A percentile compares a stretch with the other conserved stretches of the same genome.
phyloP scores from a whole-genome alignment of 306 rosid species.

The Echinosophora koreensis region DNA sequence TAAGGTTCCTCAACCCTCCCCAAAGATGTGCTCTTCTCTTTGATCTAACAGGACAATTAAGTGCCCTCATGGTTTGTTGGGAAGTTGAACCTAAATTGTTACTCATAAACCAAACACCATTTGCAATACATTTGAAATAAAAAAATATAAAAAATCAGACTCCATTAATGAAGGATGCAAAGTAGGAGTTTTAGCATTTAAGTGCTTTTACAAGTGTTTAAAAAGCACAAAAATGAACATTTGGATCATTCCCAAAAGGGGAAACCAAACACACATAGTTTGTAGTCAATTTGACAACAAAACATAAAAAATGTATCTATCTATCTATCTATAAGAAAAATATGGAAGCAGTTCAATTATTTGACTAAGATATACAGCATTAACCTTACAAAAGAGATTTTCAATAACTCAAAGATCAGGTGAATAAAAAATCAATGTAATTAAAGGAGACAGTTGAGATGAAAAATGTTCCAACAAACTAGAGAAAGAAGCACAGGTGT shows the following conservation, averaged over 20 bases:
- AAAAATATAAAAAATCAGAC: neutral
- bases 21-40: neutral
- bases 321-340: neutral
- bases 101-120: neutral
- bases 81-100: neutral
- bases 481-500: conserved; percentile 30
- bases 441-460: conserved; percentile 1
- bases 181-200: neutral
- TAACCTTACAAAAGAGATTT: conserved; percentile 16
- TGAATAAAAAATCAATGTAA: neutral
- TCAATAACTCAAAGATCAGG: neutral
- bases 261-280: neutral
- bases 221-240: neutral
- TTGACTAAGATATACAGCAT: conserved; percentile 26
- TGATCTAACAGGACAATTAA: neutral
- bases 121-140: neutral
- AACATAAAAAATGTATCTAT: neutral
- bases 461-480: conserved; percentile 21
- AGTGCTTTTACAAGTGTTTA: neutral
- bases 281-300: neutral
- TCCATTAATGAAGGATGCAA: neutral
- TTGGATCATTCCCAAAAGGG: too few relatives aligned
- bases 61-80: neutral
- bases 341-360: neutral
- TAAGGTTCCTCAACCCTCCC: too few relatives aligned